Base-by-base conservation (phyloP, 345 rosid genomes). In the Trapa bicornis region DNA sequence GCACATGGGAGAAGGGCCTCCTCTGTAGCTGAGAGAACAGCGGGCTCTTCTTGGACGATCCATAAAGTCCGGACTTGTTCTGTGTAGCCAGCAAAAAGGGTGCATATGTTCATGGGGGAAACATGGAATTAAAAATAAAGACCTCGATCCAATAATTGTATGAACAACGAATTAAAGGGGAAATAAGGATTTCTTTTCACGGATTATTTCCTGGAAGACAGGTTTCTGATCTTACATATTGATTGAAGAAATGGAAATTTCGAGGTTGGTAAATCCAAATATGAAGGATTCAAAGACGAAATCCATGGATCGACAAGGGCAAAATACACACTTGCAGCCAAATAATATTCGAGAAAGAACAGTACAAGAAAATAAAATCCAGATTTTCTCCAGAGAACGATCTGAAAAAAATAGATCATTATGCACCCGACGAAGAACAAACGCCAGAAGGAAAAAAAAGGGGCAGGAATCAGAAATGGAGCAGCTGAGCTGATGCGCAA, bases 1-100 rank as follows among this genome's bases (percentile, higher is more conserved):
- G 54, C 16, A 37, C 63, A 32, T 65, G 65, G 16, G 63, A 53
- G 11, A 61, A 62, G 42, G 22, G 35, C 22, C 61, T 33, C 65
- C 62, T 41, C 39, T 61, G 75, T 6, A 35, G 37, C 61, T 39
- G 67, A 63, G 48, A 42, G 50, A 39, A 37, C 53, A 63, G 11
- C 63, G 12, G 33, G 63, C 63, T 58, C 63, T 58, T 41, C 58
- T 56, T 67, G 47, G 71, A 58, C 54, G 62, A 67, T 36, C 71
- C 70, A 67, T 63, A 65, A 15, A 72, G 22, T 9, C 75, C 71
- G 13, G 71, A 50, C 52, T 72, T 67, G 67, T 37, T 67, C 75
- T 72, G 75, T 13, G 39, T 63, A 52, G 14, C 60, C 33, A 7
- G 22, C 60, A 54, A 54, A 22, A 50, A 13, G 16, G 54, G 6